Conservation (phyloP, 345 rosid species). For the Boechera divaricarpa region DNA sequence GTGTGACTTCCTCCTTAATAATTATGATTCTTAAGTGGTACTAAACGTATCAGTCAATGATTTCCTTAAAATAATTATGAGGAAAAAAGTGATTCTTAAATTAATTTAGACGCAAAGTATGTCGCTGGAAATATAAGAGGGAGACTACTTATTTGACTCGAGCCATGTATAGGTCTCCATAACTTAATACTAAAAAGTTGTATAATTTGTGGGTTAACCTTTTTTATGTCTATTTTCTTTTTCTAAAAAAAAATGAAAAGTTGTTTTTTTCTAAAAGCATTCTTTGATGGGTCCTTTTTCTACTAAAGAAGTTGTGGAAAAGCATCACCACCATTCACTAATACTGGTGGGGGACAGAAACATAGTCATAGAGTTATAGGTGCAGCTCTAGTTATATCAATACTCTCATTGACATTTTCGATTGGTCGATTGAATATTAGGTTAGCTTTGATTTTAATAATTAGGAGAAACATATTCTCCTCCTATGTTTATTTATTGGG, state of each 20-base stretch:
- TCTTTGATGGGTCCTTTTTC: neutral
- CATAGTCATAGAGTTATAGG: conserved; percentile 12
- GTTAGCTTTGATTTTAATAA: neutral
- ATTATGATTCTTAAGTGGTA: neutral
- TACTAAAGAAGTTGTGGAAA: conserved; percentile 9
- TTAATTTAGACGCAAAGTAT: conserved; percentile 32
- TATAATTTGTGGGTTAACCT: neutral
- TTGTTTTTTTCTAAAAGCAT: conserved; percentile 25
- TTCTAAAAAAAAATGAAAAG: neutral
- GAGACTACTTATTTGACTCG: neutral
- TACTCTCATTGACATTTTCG: conserved; percentile 18
- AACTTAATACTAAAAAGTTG: neutral
- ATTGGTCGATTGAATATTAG: neutral
- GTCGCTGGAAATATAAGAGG: neutral
- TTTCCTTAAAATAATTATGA: conserved; percentile 16
- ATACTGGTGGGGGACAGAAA: conserved; percentile 26
- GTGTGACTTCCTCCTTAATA: neutral
- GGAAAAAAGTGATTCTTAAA: conserved; percentile 7
- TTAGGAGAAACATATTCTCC: neutral
- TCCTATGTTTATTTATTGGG: conserved; percentile 7
- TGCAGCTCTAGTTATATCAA: neutral
- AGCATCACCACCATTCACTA: conserved; percentile 12
- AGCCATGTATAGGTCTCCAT: conserved; percentile 5
- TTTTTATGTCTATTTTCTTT: neutral
- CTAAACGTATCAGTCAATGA: neutral